phyloP scores from a whole-genome alignment of 2,329 filamentous ascomycete species.

The Didymellaceae sp. region DNA sequence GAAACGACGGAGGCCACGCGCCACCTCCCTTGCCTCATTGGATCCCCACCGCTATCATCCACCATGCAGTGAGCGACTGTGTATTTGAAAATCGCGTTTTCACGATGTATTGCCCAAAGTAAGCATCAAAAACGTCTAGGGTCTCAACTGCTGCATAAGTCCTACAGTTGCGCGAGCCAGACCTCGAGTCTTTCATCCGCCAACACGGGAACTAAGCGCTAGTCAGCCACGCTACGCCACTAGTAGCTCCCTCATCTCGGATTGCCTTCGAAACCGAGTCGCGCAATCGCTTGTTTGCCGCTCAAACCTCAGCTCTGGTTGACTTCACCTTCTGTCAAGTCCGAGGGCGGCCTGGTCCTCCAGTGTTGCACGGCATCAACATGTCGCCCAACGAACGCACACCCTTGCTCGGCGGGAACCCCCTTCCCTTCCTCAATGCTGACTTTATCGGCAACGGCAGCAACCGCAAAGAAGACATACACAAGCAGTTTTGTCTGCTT shows the following conservation, averaged over 20 bases:
- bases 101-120: neutral
- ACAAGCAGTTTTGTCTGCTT: slow-evolving; percentile 49
- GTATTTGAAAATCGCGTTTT: neutral
- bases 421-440: slow-evolving; percentile 10
- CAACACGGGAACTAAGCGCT: slow-evolving; percentile 12
- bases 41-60: neutral
- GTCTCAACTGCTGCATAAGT: slow-evolving; percentile 3
- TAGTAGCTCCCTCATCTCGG: slow-evolving; percentile 4
- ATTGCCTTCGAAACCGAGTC: slow-evolving; percentile 5
- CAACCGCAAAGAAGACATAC: slow-evolving; percentile 21
- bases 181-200: slow-evolving; percentile 17
- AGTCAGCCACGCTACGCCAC: slow-evolving; percentile 9
- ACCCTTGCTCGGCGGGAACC: slow-evolving; percentile 13
- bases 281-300: slow-evolving; percentile 6
- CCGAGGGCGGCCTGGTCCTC: neutral
- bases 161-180: slow-evolving; percentile 11
- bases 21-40: slow-evolving; percentile 3
- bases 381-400: slow-evolving; percentile 16
- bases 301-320: neutral
- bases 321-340: neutral
- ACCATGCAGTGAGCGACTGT: neutral
- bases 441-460: slow-evolving; percentile 19
- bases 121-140: neutral
- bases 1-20: neutral
- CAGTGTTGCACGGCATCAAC: neutral